These are phyloP conservation scores for Botryotinia globosa DNA, from an alignment of 2,329 filamentous ascomycete genomes.

Conservation along the genomic window DNA sequence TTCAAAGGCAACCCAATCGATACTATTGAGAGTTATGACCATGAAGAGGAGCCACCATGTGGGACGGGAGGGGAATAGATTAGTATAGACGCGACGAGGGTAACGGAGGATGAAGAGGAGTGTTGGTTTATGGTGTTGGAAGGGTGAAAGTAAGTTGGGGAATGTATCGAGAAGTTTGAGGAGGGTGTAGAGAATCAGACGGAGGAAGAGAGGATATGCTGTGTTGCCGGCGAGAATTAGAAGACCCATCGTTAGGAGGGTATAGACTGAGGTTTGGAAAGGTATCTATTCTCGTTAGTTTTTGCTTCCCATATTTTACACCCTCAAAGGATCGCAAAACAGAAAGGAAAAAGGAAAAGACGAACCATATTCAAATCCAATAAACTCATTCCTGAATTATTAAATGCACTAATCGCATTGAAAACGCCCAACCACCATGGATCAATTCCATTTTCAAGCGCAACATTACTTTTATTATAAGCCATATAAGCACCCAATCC, in stretches of 20 bases:
- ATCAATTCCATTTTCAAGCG: slow-evolving; percentile 55
- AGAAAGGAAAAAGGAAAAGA: slow-evolving; percentile 25
- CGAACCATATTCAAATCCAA: slow-evolving; percentile 61
- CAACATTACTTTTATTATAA: slow-evolving; percentile 48
- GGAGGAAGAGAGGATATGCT: slow-evolving; percentile 47
- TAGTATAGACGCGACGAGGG: slow-evolving; percentile 58
- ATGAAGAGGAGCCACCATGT: slow-evolving; percentile 67
- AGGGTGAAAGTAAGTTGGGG: slow-evolving; percentile 38
- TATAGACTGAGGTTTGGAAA: slow-evolving; percentile 42
- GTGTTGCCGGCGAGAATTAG: slow-evolving; percentile 65
- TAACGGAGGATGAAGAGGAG: slow-evolving; percentile 54
- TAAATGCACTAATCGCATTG: slow-evolving; percentile 66
- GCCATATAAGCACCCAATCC: slow-evolving; percentile 61
- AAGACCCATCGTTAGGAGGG: slow-evolving; percentile 49
- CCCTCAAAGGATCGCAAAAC: background rate
- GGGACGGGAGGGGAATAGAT: slow-evolving; percentile 60
- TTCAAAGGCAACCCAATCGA: slow-evolving; percentile 65
- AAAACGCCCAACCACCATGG: slow-evolving; percentile 69
- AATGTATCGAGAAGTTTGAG: slow-evolving; percentile 43
- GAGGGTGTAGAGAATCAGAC: slow-evolving; percentile 56
- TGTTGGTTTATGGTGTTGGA: slow-evolving; percentile 46
- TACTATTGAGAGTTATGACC: slow-evolving; percentile 56
- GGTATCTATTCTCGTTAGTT: slow-evolving; percentile 37
- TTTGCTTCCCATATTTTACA: background rate
- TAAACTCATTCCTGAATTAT: slow-evolving; percentile 68